A percentile compares a stretch with the other conserved stretches of the same genome.
These are phyloP conservation scores for Moesziomyces parantarcticus DNA, from an alignment of 1,284 basidiomycete genomes.

Conservation along the genomic window DNA sequence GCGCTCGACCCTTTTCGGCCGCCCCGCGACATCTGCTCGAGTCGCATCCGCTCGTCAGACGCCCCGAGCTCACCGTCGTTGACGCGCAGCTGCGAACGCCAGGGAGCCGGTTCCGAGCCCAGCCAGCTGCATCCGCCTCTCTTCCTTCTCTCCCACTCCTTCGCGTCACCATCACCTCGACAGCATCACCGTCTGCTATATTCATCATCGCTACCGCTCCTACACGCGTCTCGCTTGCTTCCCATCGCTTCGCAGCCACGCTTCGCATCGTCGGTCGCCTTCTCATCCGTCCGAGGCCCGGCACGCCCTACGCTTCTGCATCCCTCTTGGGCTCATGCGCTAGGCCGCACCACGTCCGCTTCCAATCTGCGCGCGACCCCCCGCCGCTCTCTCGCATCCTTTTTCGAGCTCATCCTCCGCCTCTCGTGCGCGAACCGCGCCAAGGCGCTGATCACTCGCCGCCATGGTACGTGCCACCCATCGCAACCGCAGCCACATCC, in stretches of 20 bases:
- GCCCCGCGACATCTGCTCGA: background rate
- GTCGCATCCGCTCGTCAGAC: too few species aligned
- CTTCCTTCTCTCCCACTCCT: background rate
- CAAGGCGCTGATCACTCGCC: background rate
- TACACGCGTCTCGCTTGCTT: background rate
- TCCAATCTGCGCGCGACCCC: background rate
- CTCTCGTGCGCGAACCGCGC: background rate
- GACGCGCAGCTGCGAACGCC: background rate
- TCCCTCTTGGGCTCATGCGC: background rate
- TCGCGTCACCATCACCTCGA: too few species aligned
- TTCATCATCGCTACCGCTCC: background rate
- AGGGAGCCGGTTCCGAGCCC: background rate
- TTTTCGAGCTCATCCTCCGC: background rate
- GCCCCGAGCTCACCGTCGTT: too few species aligned
- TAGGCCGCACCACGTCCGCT: background rate
- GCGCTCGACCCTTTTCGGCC: constrained; percentile 1
- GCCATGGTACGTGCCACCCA: background rate
- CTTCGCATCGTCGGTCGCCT: background rate
- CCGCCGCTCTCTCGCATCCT: background rate
- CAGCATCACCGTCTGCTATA: background rate
- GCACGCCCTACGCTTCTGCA: background rate
- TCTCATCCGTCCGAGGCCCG: background rate
- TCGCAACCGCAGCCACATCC: background rate
- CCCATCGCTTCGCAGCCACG: background rate
- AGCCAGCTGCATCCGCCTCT: background rate